Conservation (phyloP, 108 stramenopile genomes). For the Discostella pseudostelligera region DNA sequence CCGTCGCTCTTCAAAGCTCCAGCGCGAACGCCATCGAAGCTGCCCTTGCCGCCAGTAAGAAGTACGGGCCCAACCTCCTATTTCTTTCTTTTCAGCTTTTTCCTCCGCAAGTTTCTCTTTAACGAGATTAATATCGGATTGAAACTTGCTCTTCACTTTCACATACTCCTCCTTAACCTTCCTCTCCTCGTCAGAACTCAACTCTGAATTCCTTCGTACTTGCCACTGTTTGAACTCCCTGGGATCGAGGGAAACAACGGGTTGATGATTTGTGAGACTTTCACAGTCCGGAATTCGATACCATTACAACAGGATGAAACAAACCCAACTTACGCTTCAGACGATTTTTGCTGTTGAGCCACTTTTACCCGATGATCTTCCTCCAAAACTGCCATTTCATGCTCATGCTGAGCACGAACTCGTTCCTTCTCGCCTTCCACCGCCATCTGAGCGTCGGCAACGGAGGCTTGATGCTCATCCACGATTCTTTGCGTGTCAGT, state of each 20-base stretch:
- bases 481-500: slow-evolving; percentile 7
- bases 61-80: slow-evolving; percentile 41
- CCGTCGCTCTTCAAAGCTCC: slow-evolving; percentile 32
- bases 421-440: slow-evolving; percentile 11
- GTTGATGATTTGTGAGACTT: no score
- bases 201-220: slow-evolving; percentile 16
- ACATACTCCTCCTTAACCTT: slow-evolving; percentile 14
- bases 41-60: slow-evolving; percentile 65
- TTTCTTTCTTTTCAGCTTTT: slow-evolving; percentile 9
- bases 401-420: slow-evolving; percentile 1
- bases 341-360: slow-evolving; percentile 4
- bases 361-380: slow-evolving; percentile 17
- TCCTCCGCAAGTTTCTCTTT: slow-evolving; percentile 26
- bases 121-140: slow-evolving; percentile 28
- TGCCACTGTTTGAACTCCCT: slow-evolving; percentile 35
- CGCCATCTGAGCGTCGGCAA: slow-evolving; percentile 9
- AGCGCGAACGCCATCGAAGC: slow-evolving; percentile 55
- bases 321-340: slow-evolving; percentile 7
- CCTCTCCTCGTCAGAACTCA: slow-evolving; percentile 5
- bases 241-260: neutral
- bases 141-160: slow-evolving; percentile 19
- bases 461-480: slow-evolving; percentile 16
- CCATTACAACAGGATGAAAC: neutral
- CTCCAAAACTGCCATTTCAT: slow-evolving; percentile 20
- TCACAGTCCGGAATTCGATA: neutral